Conservation (phyloP, 768 basidiomycete species). For the Pleurotus ostreatus region DNA sequence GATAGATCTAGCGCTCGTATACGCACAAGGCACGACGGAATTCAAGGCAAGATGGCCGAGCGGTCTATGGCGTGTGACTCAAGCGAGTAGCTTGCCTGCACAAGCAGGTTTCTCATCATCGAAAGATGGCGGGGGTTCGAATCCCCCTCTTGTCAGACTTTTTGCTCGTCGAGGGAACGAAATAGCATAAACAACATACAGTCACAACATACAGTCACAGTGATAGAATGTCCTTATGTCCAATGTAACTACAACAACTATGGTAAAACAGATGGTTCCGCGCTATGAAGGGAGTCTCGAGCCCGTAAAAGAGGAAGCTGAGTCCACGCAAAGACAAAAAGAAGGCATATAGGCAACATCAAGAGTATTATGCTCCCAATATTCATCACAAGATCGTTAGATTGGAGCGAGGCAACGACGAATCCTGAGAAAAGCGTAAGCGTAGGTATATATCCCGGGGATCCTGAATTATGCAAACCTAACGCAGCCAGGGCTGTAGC, state of each 20-base stretch:
- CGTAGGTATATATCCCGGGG: not conserved
- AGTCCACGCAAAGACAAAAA: not conserved
- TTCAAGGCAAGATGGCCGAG: conserved; percentile 16
- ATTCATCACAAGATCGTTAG: not conserved
- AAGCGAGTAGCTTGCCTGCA: conserved; percentile 26
- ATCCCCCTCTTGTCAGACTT: conserved; percentile 36
- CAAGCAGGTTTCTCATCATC: conserved; percentile 30
- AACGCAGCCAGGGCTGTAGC: not conserved
- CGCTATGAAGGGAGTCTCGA: no score
- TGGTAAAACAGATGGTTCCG: no score
- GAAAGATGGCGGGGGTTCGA: conserved; percentile 37
- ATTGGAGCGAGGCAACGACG: not conserved
- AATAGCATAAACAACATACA: no score
- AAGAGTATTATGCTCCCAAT: not conserved
- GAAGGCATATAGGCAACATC: not conserved
- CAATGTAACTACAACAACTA: no score
- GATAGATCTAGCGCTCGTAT: no score
- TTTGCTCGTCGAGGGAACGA: no score
- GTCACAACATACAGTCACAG: no score
- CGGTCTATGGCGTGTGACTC: conserved; percentile 22
- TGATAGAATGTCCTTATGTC: no score
- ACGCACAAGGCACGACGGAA: no score
- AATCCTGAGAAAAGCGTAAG: not conserved
- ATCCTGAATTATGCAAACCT: not conserved
- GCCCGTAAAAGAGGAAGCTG: not conserved